Evolutionary conservation across 2,329 filamentous ascomycete genomes (phyloP).

Genomic region (Mycosphaerella sp.): DNA sequence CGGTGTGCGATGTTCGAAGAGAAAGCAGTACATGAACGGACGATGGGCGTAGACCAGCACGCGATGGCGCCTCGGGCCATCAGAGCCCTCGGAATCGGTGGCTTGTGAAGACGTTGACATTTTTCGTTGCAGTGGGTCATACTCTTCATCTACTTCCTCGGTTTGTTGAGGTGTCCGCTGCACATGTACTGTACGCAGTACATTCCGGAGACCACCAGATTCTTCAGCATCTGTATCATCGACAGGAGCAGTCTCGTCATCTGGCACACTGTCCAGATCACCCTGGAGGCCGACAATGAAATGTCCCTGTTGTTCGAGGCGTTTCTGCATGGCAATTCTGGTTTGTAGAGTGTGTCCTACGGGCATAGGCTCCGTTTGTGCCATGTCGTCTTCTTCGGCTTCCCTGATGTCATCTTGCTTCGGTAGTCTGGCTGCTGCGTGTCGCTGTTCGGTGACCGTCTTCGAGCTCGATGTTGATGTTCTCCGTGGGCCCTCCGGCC

Average conservation of each 20-base stretch:
- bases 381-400: conserved; percentile 14
- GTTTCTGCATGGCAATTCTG: conserved; percentile 52
- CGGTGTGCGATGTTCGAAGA: conserved; percentile 59
- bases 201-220: conserved; percentile 44
- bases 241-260: conserved; percentile 35
- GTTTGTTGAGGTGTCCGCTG: conserved; percentile 36
- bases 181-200: conserved; percentile 61
- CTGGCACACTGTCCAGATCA: conserved; percentile 50
- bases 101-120: conserved; percentile 10
- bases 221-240: conserved; percentile 29
- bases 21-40: conserved; percentile 71
- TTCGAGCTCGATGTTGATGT: conserved; percentile 24
- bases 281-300: conserved; percentile 66
- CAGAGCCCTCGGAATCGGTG: conserved; percentile 7
- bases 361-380: conserved; percentile 31
- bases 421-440: conserved; percentile 2
- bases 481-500: conserved; percentile 19
- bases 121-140: conserved; percentile 16
- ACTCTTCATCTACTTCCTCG: not conserved
- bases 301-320: conserved; percentile 43
- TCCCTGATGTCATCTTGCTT: conserved; percentile 10
- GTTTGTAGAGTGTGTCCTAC: conserved; percentile 48
- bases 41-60: conserved; percentile 66
- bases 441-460: conserved; percentile 18
- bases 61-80: conserved; percentile 42